A percentile compares a stretch with the other conserved stretches of the same genome.
These are phyloP conservation scores for Wallacemonas rigidus DNA, from an alignment of 208 protist genomes.

Conservation along the genomic window DNA sequence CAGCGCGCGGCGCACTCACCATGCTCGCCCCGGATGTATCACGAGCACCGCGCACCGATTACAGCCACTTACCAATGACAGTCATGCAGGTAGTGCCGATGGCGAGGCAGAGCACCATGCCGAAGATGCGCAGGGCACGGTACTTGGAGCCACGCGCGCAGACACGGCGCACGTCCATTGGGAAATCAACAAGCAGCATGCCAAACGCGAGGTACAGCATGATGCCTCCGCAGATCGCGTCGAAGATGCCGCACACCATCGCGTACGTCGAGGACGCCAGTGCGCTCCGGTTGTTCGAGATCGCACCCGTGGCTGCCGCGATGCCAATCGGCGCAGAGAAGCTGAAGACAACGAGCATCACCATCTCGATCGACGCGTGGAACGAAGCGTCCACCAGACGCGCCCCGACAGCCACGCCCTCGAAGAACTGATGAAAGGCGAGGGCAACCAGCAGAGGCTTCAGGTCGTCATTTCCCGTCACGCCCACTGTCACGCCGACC, in stretches of 20 bases:
- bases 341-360: conserved; percentile 47
- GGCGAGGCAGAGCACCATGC: conserved; percentile 40
- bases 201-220: conserved; percentile 73
- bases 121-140: conserved; percentile 25
- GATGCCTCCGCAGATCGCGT: conserved; percentile 68
- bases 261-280: conserved; percentile 35
- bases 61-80: conserved; percentile 46
- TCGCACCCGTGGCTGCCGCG: conserved; percentile 30
- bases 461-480: conserved; percentile 35
- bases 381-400: conserved; percentile 59
- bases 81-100: conserved; percentile 48
- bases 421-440: conserved; percentile 73
- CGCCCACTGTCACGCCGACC: conserved; percentile 51
- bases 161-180: conserved; percentile 37
- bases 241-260: conserved; percentile 40
- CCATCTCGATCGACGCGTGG: conserved; percentile 32
- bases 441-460: conserved; percentile 51
- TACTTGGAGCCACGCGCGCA: conserved; percentile 18
- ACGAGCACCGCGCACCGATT: background rate
- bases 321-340: conserved; percentile 53
- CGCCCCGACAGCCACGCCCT: conserved; percentile 60
- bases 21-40: background rate
- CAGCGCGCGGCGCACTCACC: background rate
- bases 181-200: conserved; percentile 65
- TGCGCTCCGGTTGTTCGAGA: conserved; percentile 23